Base-by-base conservation (phyloP, 2,329 filamentous ascomycete genomes). In the Colletotrichum shisoi region DNA sequence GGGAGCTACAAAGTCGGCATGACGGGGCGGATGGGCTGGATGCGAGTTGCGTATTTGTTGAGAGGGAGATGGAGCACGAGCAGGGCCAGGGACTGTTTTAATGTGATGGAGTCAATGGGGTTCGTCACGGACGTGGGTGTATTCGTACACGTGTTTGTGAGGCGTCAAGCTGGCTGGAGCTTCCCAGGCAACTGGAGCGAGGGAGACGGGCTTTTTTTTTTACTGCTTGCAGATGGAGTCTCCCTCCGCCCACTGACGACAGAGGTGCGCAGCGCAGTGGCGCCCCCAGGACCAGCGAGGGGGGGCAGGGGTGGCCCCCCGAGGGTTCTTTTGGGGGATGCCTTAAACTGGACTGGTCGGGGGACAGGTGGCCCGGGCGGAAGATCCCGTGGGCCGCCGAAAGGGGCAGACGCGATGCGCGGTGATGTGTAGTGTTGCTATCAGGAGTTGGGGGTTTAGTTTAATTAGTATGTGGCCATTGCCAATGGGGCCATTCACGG, bases 161-260 rank as follows among this genome's bases (percentile, higher is more conserved):
- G 46, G 63, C 45, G 61, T 67, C 31, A 42, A 60, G 63, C 67
- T 67, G 67, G 58, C 59, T 45, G 63, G 58, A 69, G 63, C 67
- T 69, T 34, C 44, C 59, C 52, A 62, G 44, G 52, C 49, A 49
- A 48, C 46, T 56, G 64, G 54, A 53, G 46, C 44, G 57, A 62
- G 63, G 39, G 56, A 60, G 56, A 54, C 31, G 31, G 31, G 57
- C 62, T 64, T 49, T 60, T 42, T 46, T 40, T 19, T 44, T 37
- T 49, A 45, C 17, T 63, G 63, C 58, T 39, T 53, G 58, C 62
- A 39, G 61, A 48, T 64, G 54, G 62, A 62, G 42, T 62, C 31
- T 34, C 58, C n/a, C 49, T 52, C 61, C 59, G 42, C 44, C 64
- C 64, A 64, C 64, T 67, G 61, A 64, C 64, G 61, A 58, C 46